Conservation (phyloP, 331 rosid species). For the Stylosanthes scabra region DNA sequence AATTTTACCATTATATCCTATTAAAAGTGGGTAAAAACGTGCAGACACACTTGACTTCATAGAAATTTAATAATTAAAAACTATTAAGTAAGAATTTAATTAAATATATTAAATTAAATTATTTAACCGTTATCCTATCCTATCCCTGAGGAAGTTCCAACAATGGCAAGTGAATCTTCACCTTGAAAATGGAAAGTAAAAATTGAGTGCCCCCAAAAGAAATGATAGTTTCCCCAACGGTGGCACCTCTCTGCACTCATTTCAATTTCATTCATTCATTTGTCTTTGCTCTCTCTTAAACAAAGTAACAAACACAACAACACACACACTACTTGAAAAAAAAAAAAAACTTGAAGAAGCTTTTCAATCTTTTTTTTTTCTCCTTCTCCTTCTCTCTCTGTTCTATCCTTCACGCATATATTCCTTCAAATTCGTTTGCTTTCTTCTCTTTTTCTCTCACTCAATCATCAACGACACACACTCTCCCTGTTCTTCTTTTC, state of each 20-base stretch:
- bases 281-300: neutral
- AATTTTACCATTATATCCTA: too few species aligned
- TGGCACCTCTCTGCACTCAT: constrained; percentile 5
- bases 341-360: neutral
- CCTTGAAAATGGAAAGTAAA: too few species aligned
- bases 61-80: too few species aligned
- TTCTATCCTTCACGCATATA: constrained; percentile 44
- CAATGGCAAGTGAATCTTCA: too few species aligned
- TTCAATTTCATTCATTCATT: constrained; percentile 15
- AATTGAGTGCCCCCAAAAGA: neutral
- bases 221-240: neutral
- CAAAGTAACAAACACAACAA: neutral
- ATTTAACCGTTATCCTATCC: too few species aligned
- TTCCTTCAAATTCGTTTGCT: constrained; percentile 53
- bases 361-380: neutral
- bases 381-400: constrained; percentile 5
- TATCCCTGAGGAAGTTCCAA: too few species aligned
- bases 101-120: too few species aligned
- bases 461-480: constrained; percentile 30
- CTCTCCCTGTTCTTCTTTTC: constrained; percentile 25
- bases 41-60: too few species aligned
- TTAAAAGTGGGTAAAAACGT: too few species aligned
- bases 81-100: too few species aligned
- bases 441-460: constrained; percentile 28
- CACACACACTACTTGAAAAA: constrained; percentile 38